Evolutionary conservation across 164 flowering plant species (phyloP).

Genomic region (Cinnamomum chago): DNA sequence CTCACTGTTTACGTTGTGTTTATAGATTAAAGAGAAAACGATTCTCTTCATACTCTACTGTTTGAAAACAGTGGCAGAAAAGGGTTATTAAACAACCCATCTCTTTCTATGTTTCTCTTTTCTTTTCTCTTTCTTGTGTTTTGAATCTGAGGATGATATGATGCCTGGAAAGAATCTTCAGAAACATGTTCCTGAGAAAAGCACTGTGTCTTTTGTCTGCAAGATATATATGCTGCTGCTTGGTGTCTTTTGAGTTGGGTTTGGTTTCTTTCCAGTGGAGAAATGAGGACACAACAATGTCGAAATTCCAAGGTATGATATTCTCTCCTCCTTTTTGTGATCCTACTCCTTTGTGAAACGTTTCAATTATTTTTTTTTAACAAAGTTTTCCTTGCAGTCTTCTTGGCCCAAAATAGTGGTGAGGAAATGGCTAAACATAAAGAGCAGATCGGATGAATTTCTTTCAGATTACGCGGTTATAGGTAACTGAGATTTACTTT

Average conservation of each 20-base stretch:
- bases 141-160: not conserved
- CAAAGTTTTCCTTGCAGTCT: constrained; percentile 25
- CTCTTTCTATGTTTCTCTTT: not conserved
- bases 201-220: constrained; percentile 5
- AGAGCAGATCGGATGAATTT: constrained; percentile 47
- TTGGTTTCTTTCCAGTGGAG: constrained; percentile 6
- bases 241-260: not conserved
- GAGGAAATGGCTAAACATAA: constrained; percentile 69
- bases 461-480: constrained; percentile 41
- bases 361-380: too few relatives aligned
- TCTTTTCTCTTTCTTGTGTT: not conserved
- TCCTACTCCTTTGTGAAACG: not conserved
- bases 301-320: constrained; percentile 34
- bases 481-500: constrained; percentile 18
- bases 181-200: not conserved
- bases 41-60: constrained; percentile 17
- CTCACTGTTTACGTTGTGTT: not conserved
- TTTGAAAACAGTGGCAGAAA: not conserved
- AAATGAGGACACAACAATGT: constrained; percentile 31
- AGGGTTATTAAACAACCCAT: not conserved
- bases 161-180: not conserved
- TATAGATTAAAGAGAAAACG: not conserved
- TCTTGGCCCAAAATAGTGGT: constrained; percentile 64
- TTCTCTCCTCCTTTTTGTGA: not conserved
- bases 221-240: constrained; percentile 3